phyloP scores from a whole-genome alignment of 2,329 filamentous ascomycete species.

The Truncatella angustata region DNA sequence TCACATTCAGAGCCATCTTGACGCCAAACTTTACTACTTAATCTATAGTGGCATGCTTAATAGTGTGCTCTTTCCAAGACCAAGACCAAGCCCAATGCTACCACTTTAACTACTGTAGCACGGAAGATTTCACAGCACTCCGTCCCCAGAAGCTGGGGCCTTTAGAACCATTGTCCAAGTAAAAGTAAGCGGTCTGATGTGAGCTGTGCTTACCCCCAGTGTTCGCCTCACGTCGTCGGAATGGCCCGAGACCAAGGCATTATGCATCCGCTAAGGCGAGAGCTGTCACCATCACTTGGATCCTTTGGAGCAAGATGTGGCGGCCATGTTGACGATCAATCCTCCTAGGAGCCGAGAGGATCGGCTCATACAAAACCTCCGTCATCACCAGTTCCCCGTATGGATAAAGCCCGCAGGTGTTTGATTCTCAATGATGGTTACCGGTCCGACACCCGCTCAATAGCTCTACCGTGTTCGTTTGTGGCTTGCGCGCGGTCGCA shows the following conservation, averaged over 20 bases:
- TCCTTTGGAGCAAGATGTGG: background rate
- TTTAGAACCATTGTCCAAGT: background rate
- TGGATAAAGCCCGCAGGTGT: too few relatives aligned
- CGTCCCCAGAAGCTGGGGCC: background rate
- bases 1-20: too few relatives aligned
- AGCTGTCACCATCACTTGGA: background rate
- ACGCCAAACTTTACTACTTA: too few relatives aligned
- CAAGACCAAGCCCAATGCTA: too few relatives aligned
- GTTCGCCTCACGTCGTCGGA: background rate
- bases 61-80: too few relatives aligned
- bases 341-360: background rate
- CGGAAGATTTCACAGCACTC: background rate
- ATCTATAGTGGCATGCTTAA: too few relatives aligned
- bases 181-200: slow-evolving; percentile 1
- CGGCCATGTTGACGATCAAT: background rate
- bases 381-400: too few relatives aligned
- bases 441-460: background rate
- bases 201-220: background rate
- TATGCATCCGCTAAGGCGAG: background rate
- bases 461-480: background rate
- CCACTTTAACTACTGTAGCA: too few relatives aligned
- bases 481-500: too few relatives aligned
- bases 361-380: background rate
- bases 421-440: background rate
- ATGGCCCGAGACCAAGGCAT: background rate